Evolutionary conservation across 2,329 filamentous ascomycete species (phyloP), one percentile per base, ranked within the genome.

Genomic region (Aspergillus candidus): DNA sequence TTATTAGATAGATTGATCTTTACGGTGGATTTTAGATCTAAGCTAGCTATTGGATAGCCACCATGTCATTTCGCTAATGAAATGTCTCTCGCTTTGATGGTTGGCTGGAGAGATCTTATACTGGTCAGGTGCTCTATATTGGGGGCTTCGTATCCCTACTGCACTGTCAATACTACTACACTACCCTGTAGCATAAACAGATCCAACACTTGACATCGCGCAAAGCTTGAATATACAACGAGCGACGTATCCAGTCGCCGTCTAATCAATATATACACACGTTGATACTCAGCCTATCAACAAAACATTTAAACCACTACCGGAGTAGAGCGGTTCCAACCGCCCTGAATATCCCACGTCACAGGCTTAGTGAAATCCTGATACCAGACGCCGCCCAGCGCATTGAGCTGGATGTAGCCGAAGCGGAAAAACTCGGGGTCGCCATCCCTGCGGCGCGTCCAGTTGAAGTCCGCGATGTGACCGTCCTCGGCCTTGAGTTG

Each of bases 401-500:
- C 42, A 44, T 61, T 65, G 8, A 58, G 43, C 43, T 65, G 66
- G 11, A 72, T 56, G 50, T 65, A 70, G 1, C 61, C 70, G 47
- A 72, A 72, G 3, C 69, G 61, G 51, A 71, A 70, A 46, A 69
- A 72, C 45, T 71, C 67, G 1, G 58, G 52, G 32, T 65, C 57
- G 4, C 50, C 55, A 2, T 40, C 38, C 35, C 53, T 52, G 15
- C 54, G 57, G 29, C 61, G 60, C 11, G 54, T 66, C 67, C 68
- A 70, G 40, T 54, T 60, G 47, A 59, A 69, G 12, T 58, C 50
- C 6, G 51, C 51, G 6, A 60, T 41, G 2, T 43, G 38, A 6
- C 48, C 52, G 12, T 60, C 56, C 27, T 70, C 70, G 29, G 76
- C 67, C 15, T 65, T 67, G 55, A 77, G 79, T 1, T 69, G 68